A percentile compares a stretch with the other conserved stretches of the same genome.
phyloP scores from a whole-genome alignment of 305 asterid genomes.

The Ilex paraguariensis region DNA sequence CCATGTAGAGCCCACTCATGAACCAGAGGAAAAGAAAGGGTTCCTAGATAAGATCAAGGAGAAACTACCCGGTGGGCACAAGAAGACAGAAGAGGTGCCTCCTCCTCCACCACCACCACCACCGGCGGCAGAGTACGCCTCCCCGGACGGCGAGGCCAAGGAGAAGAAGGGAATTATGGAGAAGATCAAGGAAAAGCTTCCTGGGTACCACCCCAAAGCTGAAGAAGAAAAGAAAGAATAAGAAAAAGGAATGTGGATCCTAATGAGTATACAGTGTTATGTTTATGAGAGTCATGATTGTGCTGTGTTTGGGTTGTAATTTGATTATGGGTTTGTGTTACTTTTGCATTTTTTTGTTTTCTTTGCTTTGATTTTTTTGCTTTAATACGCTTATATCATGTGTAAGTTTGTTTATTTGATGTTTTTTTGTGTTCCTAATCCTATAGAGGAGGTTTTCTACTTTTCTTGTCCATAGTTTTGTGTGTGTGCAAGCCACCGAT shows the following conservation, averaged over 20 bases:
- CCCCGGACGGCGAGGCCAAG: conserved; percentile 34
- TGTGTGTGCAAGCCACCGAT: too few relatives aligned
- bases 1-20: neutral
- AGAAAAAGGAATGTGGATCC: conserved; percentile 30
- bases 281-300: conserved; percentile 19
- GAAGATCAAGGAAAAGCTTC: conserved; percentile 89
- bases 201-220: conserved; percentile 68
- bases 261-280: too few relatives aligned
- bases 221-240: conserved; percentile 58
- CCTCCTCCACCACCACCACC: conserved; percentile 24
- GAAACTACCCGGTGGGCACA: conserved; percentile 65
- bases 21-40: conserved; percentile 63
- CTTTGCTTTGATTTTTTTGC: neutral
- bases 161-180: conserved; percentile 85
- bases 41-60: conserved; percentile 77
- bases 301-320: conserved; percentile 6
- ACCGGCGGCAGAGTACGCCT: conserved; percentile 15
- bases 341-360: neutral
- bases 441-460: too few relatives aligned
- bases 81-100: conserved; percentile 39
- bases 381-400: neutral
- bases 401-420: too few relatives aligned
- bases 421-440: too few relatives aligned
- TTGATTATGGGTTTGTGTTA: too few relatives aligned
- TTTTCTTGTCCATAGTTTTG: too few relatives aligned